These are phyloP conservation scores for Symbiotaphrina buchneri DNA, from an alignment of 495 filamentous ascomycete genomes.

Conservation along the genomic window DNA sequence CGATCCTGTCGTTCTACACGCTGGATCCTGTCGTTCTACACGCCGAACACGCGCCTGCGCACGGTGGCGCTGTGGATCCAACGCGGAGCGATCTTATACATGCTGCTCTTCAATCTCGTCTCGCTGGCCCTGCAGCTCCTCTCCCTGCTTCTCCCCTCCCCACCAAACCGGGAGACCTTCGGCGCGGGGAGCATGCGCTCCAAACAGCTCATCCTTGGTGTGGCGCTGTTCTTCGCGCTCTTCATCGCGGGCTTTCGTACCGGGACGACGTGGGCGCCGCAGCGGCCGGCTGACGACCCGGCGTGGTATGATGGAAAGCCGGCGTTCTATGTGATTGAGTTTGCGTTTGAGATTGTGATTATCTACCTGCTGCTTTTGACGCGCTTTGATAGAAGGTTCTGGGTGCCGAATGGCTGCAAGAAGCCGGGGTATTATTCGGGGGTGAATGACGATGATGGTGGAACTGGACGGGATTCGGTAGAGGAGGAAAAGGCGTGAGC, in stretches of 20 bases:
- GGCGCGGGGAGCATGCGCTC: slow-evolving; percentile 39
- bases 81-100: slow-evolving; percentile 40
- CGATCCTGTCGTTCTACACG: slow-evolving; percentile 45
- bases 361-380: slow-evolving; percentile 36
- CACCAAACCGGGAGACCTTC: slow-evolving; percentile 35
- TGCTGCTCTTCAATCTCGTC: slow-evolving; percentile 49
- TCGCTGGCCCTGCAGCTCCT: slow-evolving; percentile 39
- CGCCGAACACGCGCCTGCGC: slow-evolving; percentile 24
- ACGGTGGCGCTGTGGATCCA: slow-evolving; percentile 35
- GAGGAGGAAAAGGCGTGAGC: no score
- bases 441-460: no score
- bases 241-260: slow-evolving; percentile 48
- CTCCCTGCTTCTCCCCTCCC: slow-evolving; percentile 26
- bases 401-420: slow-evolving; percentile 29
- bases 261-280: slow-evolving; percentile 27
- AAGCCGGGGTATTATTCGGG: slow-evolving; percentile 10
- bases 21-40: no score
- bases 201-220: slow-evolving; percentile 43
- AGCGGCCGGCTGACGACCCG: slow-evolving; percentile 27
- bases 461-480: no score
- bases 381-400: slow-evolving; percentile 52
- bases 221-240: slow-evolving; percentile 27
- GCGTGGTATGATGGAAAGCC: slow-evolving; percentile 45
- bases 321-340: slow-evolving; percentile 64
- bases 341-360: slow-evolving; percentile 45